A percentile compares a stretch with the other conserved stretches of the same genome.
Evolutionary conservation across 345 rosid species (phyloP).

Genomic region (Boechera divaricarpa): DNA sequence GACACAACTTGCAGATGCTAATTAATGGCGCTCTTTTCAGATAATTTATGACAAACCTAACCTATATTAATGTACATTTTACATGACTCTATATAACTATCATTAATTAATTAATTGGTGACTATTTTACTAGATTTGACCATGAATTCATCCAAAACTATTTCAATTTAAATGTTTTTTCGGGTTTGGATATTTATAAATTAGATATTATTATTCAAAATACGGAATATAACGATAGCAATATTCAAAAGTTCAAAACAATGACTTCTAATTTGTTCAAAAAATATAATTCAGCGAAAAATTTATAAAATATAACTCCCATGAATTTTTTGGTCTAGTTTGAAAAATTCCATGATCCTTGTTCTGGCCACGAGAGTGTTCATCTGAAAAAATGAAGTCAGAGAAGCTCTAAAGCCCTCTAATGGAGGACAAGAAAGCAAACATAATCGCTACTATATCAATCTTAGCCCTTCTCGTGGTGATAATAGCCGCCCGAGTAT

Average conservation of each 20-base stretch:
- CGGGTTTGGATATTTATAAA: background rate
- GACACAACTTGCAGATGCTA: slow-evolving; percentile 28
- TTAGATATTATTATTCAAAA: background rate
- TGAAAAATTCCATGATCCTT: background rate
- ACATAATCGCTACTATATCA: slow-evolving; percentile 46
- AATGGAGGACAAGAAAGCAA: slow-evolving; percentile 83
- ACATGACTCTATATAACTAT: slow-evolving; percentile 1
- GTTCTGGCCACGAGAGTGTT: slow-evolving; percentile 12
- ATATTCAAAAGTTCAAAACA: background rate
- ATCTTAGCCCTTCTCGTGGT: slow-evolving; percentile 49
- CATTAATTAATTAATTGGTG: background rate
- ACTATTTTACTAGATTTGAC: slow-evolving; percentile 4
- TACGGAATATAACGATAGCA: slow-evolving; percentile 2
- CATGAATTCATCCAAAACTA: slow-evolving; percentile 9
- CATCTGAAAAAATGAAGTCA: slow-evolving; percentile 27
- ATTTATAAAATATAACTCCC: background rate
- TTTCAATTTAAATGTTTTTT: background rate
- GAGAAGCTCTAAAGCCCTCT: slow-evolving; percentile 39
- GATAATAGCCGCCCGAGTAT: slow-evolving; percentile 53
- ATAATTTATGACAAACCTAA: slow-evolving; percentile 25
- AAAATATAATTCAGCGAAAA: background rate
- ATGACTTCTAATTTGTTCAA: background rate
- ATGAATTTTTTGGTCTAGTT: background rate
- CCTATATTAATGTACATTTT: background rate
- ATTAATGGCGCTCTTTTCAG: background rate